phyloP scores from a whole-genome alignment of 768 basidiomycete species.

The Tubosaeta sp. region DNA sequence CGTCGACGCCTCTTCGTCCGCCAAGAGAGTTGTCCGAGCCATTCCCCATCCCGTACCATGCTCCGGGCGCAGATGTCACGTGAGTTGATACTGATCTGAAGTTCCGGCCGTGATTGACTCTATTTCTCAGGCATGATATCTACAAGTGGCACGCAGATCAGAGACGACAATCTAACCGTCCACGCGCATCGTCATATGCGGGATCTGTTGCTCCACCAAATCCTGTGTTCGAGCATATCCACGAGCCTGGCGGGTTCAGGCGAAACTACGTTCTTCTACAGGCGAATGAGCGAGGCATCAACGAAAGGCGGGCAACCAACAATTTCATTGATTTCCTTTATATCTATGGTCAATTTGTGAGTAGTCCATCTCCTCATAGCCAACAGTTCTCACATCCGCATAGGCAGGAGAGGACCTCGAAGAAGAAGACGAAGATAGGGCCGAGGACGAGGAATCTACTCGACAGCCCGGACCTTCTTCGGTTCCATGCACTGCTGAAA shows the following conservation, averaged over 20 bases:
- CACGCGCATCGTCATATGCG: slow-evolving; percentile 68
- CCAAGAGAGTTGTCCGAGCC: slow-evolving; percentile 53
- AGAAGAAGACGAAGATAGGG: slow-evolving; percentile 78
- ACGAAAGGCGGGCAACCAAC: slow-evolving; percentile 60
- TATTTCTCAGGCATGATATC: slow-evolving; percentile 66
- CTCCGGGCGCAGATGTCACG: slow-evolving; percentile 90
- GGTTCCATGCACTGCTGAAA: slow-evolving; percentile 34
- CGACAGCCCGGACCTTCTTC: slow-evolving; percentile 20
- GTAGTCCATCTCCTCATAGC: slow-evolving; percentile 27
- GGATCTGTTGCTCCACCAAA: slow-evolving; percentile 50
- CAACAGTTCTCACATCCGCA: slow-evolving; percentile 2
- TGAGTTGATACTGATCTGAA: slow-evolving; percentile 40
- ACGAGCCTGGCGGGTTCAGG: slow-evolving; percentile 92
- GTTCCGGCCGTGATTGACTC: slow-evolving; percentile 14
- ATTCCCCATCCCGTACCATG: slow-evolving; percentile 87
- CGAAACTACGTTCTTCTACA: slow-evolving; percentile 79
- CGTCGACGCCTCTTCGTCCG: slow-evolving; percentile 25
- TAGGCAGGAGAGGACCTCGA: slow-evolving; percentile 91
- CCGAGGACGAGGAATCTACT: slow-evolving; percentile 51
- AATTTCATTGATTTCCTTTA: slow-evolving; percentile 95
- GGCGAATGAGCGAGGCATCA: slow-evolving; percentile 61
- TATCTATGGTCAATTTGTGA: slow-evolving; percentile 93
- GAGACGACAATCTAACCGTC: slow-evolving; percentile 53
- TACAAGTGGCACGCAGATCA: slow-evolving; percentile 93
- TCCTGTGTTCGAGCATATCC: slow-evolving; percentile 88